Base-by-base conservation (phyloP, 495 filamentous ascomycete genomes). In the Pseudoneurospora amorphoporcata region DNA sequence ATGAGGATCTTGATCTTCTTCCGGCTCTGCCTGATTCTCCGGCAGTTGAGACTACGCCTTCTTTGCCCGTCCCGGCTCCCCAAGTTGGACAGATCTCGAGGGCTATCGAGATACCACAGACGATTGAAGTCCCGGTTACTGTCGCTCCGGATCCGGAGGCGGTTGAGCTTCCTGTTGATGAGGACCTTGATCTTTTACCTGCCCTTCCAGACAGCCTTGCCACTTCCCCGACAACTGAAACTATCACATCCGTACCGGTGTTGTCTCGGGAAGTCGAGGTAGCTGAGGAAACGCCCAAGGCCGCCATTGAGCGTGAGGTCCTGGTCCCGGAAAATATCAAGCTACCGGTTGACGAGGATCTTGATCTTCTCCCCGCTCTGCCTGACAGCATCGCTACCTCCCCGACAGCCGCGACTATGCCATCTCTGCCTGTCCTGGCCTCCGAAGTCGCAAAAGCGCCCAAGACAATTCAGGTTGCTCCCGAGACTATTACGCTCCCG, bases 21-120 rank as follows among this genome's bases (percentile, higher is more conserved):
- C 72, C 70, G 29, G 65, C 42, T 39, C 69, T 76, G 32, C 75
- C 75, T 9, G 68, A 70, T 6, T 73, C 72, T 70, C 68, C 17
- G 0, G 35, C 70, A 10, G 4, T 35, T 10, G 68, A 23, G 3
- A 43, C 70, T 6, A 29, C 23, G 3, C 39, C 37, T 45, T 38
- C 37, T 32, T 3, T 41, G 0, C 35, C n/a, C 1, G 17, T 23
- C 19, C 17, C n/a, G 2, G 40, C 8, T 9, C 7, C 47, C 12
- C 23, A 9, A 41, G 35, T 4, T 2, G 47, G 12, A 32, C 7
- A 65, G 19, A 29, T n/a, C 29, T 1, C 37, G 8, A 19, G 35
- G 69, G 9, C 19, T 17, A 9, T 45, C 0, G 69, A 47, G 16
- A 9, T 3, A 0, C 42, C 29, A 6, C 41, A 69, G 10, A 38